Percentiles rank a stretch among this genome's conserved stretches.
These are phyloP conservation scores for Pseudocercospora eumusae DNA, from an alignment of 2,329 filamentous ascomycete species.

Conservation along the genomic window DNA sequence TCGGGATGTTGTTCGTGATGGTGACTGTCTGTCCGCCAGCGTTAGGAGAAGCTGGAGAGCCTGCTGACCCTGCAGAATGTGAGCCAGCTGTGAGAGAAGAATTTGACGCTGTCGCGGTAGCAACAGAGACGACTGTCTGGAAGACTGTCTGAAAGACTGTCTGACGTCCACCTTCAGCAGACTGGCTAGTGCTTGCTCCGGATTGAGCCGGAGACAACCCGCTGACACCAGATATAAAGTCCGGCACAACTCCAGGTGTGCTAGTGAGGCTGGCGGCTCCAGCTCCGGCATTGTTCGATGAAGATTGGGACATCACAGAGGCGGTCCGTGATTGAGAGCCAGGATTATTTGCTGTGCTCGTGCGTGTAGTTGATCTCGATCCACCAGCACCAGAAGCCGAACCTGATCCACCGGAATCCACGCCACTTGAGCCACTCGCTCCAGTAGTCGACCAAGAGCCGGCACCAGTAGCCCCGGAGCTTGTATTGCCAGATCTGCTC, in stretches of 20 bases:
- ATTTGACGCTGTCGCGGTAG: not conserved
- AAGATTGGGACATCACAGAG: not conserved
- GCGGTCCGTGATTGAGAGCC: not conserved
- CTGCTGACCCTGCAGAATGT: slow-evolving; percentile 12
- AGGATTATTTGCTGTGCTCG: slow-evolving; percentile 1
- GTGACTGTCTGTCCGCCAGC: slow-evolving; percentile 16
- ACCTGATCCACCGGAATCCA: not conserved
- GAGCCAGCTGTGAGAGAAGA: slow-evolving; percentile 12
- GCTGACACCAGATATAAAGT: slow-evolving; percentile 1
- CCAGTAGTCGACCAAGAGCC: not conserved
- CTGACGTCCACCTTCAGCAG: not conserved
- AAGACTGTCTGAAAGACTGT: not conserved
- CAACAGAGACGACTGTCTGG: not conserved
- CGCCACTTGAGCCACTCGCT: not conserved
- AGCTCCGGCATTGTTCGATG: not conserved
- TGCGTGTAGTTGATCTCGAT: slow-evolving; percentile 1
- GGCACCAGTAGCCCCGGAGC: slow-evolving; percentile 4
- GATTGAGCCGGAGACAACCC: not conserved
- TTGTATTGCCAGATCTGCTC: not conserved
- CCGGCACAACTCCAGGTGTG: slow-evolving; percentile 6
- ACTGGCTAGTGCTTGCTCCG: not conserved
- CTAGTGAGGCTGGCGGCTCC: not conserved
- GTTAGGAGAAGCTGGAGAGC: not conserved
- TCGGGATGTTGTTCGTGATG: slow-evolving; percentile 12
- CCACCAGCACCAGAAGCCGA: slow-evolving; percentile 3